These are phyloP conservation scores for Trichosporon inkin DNA, from an alignment of 1,284 basidiomycete genomes.

Conservation along the genomic window DNA sequence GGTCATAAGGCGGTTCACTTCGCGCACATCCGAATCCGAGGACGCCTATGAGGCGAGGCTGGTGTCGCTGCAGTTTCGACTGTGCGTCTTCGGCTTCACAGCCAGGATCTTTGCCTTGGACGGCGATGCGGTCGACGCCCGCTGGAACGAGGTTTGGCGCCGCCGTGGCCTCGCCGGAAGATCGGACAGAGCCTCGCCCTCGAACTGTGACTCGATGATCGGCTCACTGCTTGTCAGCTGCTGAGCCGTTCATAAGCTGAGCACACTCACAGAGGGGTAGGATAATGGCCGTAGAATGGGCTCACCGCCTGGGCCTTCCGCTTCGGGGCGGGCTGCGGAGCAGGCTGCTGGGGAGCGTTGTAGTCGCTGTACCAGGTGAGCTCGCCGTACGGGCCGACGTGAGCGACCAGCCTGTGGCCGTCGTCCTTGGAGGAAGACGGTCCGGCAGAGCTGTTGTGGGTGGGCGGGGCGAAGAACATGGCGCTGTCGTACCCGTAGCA, in stretches of 20 bases:
- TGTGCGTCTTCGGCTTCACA: background rate
- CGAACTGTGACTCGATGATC: background rate
- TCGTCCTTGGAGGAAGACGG: background rate
- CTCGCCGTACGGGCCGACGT: constrained; percentile 3
- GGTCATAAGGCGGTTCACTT: background rate
- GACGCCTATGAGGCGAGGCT: background rate
- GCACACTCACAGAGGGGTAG: constrained; percentile 2
- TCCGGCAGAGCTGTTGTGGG: constrained; percentile 2
- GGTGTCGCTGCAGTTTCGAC: background rate
- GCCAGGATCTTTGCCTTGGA: background rate
- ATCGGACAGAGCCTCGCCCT: background rate
- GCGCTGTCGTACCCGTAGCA: background rate
- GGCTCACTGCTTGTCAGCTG: constrained; percentile 1
- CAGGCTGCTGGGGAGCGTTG: background rate
- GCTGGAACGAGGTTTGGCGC: background rate
- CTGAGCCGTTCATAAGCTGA: background rate
- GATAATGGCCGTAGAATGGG: constrained; percentile 5
- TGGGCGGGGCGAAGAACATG: constrained; percentile 4
- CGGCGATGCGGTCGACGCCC: background rate
- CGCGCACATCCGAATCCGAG: background rate
- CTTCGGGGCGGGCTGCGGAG: background rate
- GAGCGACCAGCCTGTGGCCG: constrained; percentile 1
- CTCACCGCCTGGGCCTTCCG: background rate
- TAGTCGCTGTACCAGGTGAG: constrained; percentile 6
- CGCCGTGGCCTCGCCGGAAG: background rate